Evolutionary conservation across 2,329 filamentous ascomycete species (phyloP), one percentile per base, ranked within the genome.

Genomic region (Fusarium siculi): DNA sequence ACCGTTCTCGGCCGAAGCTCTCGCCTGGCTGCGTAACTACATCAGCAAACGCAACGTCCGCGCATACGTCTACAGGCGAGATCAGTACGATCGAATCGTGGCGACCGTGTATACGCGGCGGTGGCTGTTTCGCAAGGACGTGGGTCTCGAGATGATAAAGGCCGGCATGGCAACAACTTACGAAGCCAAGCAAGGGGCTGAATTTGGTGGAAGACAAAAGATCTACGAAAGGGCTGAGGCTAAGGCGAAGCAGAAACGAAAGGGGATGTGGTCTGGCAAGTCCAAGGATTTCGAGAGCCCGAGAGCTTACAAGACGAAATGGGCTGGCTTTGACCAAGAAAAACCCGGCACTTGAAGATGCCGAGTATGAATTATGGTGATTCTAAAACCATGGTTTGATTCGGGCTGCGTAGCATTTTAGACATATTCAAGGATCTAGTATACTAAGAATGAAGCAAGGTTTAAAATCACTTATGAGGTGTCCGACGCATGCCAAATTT

Each of bases 41-140:
- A 85, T 98, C 15, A 84, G 90, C 28, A 87, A 92, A 67, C 90
- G 90, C 39, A 91, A 92, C 63, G 93, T 99, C 61, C 91, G 96
- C 64, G 93, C 91, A n/a, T 91, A 93, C 77, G 88, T 98, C 57
- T 94, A 95, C 82, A 91, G 91, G 67, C 89, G 91, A 59, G 97
- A 99, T 81, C 96, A 98, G 80, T 99, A 98, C 81, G 93, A 95
- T 73, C 92, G 96, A 50, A 91, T 97, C 10, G 94, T 99, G 4
- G 95, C 92, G 21, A 96, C 93, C 1, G 96, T 96, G 2, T 93
- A 90, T 77, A 89, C 96, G 37, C 89, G 94, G 53, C 88, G 87
- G 63, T 88, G 91, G 76, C 82, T 94, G 15, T 86, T 93, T 67
- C 91, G 90, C 74, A 89, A 88, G 65, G 95, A 99, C 81, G 93